A percentile compares a stretch with the other conserved stretches of the same genome.
phyloP scores from a whole-genome alignment of 2,329 filamentous ascomycete species.

The Ceratocystis cacaofunesta region DNA sequence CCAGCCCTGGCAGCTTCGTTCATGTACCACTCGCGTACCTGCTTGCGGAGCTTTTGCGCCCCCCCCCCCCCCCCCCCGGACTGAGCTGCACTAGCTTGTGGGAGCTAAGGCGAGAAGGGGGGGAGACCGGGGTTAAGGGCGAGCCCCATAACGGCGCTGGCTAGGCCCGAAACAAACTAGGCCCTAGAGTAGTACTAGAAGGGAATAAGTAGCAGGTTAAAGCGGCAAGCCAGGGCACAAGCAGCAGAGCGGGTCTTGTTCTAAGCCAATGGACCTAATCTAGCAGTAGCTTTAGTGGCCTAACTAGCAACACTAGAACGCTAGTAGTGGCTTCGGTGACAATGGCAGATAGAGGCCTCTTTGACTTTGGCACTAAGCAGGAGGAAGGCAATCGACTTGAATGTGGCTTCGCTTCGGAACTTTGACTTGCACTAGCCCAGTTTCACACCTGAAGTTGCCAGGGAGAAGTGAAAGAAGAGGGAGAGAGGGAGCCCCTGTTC shows the following conservation, averaged over 20 bases:
- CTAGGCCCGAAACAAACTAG: neutral
- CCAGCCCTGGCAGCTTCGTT: neutral
- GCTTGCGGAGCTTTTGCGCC: neutral
- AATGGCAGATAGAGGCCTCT: too few relatives aligned
- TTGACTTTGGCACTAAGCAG: too few relatives aligned
- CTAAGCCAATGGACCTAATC: too few relatives aligned
- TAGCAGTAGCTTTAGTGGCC: too few relatives aligned
- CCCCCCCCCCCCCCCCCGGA: neutral
- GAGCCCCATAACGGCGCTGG: neutral
- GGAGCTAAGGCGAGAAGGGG: neutral
- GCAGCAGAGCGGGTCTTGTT: neutral
- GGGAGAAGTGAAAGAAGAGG: neutral
- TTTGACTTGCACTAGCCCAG: slow-evolving; percentile 1
- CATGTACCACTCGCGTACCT: neutral
- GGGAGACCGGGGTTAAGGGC: neutral
- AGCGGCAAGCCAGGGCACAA: neutral
- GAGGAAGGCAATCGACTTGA: neutral
- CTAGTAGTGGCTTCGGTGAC: too few relatives aligned
- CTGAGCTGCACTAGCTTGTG: neutral
- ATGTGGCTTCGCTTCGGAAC: neutral
- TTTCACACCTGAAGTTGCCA: neutral
- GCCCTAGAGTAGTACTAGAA: neutral
- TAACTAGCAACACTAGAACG: too few relatives aligned
- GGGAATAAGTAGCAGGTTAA: neutral
- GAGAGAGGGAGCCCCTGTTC: neutral